phyloP scores from a whole-genome alignment of 495 filamentous ascomycete genomes.

The Neurospora sp. region DNA sequence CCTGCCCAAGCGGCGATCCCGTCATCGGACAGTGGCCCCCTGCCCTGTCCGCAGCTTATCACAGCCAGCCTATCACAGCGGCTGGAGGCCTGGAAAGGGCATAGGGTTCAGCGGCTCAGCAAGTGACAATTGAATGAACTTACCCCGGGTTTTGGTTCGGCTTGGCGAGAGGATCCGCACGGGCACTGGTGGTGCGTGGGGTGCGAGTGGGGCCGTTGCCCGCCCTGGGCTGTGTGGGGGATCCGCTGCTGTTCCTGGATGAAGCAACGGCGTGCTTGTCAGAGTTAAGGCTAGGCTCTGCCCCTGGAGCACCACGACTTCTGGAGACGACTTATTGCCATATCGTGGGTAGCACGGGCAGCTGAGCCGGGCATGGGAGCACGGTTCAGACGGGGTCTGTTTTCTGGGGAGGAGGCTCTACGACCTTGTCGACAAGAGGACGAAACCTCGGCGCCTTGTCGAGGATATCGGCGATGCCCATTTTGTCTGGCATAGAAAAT shows the following conservation, averaged over 20 bases:
- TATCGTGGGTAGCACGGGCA: neutral
- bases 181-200: neutral
- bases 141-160: constrained; percentile 4
- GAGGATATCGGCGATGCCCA: neutral
- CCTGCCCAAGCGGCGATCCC: neutral
- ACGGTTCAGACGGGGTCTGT: neutral
- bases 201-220: neutral
- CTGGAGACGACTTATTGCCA: neutral
- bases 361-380: neutral
- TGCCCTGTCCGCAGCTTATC: neutral
- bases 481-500: neutral
- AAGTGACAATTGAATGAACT: neutral
- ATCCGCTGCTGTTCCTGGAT: neutral
- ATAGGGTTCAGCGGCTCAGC: neutral
- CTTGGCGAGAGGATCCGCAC: constrained; percentile 2
- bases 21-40: neutral
- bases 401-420: neutral
- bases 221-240: neutral
- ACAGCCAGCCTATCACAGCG: neutral
- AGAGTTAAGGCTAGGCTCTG: neutral
- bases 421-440: neutral
- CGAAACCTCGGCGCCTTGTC: neutral
- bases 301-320: neutral
- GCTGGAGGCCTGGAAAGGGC: neutral
- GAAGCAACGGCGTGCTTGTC: neutral